A percentile compares a stretch with the other conserved stretches of the same genome.
Conservation (phyloP, 192 early-diverging fungal species). For the Umbelopsis ramanniana region DNA sequence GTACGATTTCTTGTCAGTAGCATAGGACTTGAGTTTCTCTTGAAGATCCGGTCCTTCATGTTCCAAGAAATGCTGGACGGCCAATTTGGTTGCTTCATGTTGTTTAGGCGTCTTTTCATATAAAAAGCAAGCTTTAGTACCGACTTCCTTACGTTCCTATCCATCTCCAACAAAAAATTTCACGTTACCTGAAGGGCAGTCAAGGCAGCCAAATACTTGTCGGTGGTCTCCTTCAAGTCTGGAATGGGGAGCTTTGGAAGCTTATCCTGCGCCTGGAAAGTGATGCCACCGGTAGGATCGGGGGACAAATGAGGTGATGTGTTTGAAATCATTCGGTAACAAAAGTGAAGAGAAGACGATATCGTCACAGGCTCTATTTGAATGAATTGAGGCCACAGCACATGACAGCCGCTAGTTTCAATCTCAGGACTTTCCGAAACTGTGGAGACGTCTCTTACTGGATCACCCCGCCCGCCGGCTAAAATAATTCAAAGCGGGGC, state of each 20-base stretch:
- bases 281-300: constrained; percentile 33
- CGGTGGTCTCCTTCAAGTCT: constrained; percentile 50
- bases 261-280: constrained; percentile 63
- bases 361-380: neutral
- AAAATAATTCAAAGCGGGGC: constrained; percentile 1
- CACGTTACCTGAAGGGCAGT: constrained; percentile 60
- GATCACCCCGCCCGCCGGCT: neutral
- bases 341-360: neutral
- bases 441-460: neutral
- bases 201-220: constrained; percentile 52
- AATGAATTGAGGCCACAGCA: neutral
- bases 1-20: constrained; percentile 49
- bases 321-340: neutral
- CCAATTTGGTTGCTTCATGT: constrained; percentile 41
- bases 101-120: constrained; percentile 53
- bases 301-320: constrained; percentile 19
- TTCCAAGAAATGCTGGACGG: constrained; percentile 44
- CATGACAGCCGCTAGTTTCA: constrained; percentile 19
- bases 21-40: constrained; percentile 57
- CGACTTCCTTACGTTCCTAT: constrained; percentile 55
- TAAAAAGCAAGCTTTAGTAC: constrained; percentile 37
- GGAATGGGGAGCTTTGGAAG: constrained; percentile 66
- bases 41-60: constrained; percentile 60
- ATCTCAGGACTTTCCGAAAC: constrained; percentile 12
- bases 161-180: constrained; percentile 36